These are phyloP conservation scores for Aspergillus wentii DNA, from an alignment of 495 filamentous ascomycete species.

Conservation along the genomic window DNA sequence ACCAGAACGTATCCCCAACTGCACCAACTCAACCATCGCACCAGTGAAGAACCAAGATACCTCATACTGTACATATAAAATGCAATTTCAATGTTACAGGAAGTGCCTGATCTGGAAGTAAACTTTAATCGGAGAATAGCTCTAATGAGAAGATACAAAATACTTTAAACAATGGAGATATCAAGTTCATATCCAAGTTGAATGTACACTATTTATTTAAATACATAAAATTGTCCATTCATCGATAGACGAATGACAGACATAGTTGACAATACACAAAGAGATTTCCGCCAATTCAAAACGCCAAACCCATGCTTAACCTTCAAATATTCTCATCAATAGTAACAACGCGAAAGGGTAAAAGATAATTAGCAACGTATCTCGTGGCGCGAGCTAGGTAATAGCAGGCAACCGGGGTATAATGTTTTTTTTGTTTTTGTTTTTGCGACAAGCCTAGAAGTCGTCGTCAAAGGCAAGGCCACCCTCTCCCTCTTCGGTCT, in stretches of 20 bases:
- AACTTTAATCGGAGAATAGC: not conserved
- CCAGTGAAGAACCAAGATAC: too few species aligned
- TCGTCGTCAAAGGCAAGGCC: conserved; percentile 96
- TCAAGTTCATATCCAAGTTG: conserved; percentile 15
- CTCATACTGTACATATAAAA: too few species aligned
- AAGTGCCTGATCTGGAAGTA: too few species aligned
- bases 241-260: conserved; percentile 6
- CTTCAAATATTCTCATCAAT: conserved; percentile 30
- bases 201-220: conserved; percentile 22
- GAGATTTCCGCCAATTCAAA: conserved; percentile 16
- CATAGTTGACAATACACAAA: conserved; percentile 6
- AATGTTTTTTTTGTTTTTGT: conserved; percentile 17
- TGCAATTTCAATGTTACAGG: too few species aligned
- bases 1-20: too few species aligned
- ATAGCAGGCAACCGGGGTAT: conserved; percentile 27
- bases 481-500: conserved; percentile 54
- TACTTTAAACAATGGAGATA: too few species aligned
- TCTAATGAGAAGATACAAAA: too few species aligned
- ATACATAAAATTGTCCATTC: conserved; percentile 25
- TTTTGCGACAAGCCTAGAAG: too few species aligned
- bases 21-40: too few species aligned
- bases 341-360: conserved; percentile 14
- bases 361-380: conserved; percentile 13
- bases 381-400: conserved; percentile 6
- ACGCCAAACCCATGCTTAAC: conserved; percentile 41